Base-by-base conservation (phyloP, 768 basidiomycete genomes). In the Phylloporus sp. region DNA sequence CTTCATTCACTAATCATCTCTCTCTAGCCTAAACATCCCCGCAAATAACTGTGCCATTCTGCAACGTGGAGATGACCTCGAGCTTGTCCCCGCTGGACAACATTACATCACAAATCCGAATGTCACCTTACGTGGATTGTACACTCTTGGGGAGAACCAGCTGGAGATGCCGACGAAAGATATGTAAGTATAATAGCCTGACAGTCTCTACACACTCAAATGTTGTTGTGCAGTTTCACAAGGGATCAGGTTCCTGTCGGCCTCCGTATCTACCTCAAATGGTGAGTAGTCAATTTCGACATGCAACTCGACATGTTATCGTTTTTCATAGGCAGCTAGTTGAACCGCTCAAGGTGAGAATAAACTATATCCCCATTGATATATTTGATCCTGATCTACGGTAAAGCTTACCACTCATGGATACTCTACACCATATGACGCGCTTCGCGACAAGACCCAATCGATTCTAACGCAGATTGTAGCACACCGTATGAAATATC, bases 81-180 rank as follows among this genome's bases (percentile, higher is more conserved):
- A 88, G 59, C 74, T 90, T 5, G 76, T 92, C 22, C 78, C 84
- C 43, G 90, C 90, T 35, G 90, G 90, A 2, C 90, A 92, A 63
- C 88, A 88, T 47, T 88, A 84, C 55, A 85, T 92, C 62, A 91
- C 89, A 11, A 86, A 88, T 60, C 88, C 90, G 4, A 89, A 84
- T 51, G 84, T 91, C 41, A 91, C 89, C 3, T 70, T 91, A 5
- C 85, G 89, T 50, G 88, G 88, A 4, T 59, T 91, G 18, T 91
- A 82, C 67, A 88, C 90, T 1, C 77, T 87, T 3, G 89, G 89
- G 26, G 90, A 91, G 65, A 89, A 87, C 59, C 89, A 91, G 65
- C 66, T 88, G 26, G 89, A 91, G 65, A 86, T 91, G 85, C 88
- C 89, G 4, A 91, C 88, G 8, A 91, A 91, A 69, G 88, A 90